Evolutionary conservation across 352 stramenopile species (phyloP).

Genomic region (Nothophytophthora sp.): DNA sequence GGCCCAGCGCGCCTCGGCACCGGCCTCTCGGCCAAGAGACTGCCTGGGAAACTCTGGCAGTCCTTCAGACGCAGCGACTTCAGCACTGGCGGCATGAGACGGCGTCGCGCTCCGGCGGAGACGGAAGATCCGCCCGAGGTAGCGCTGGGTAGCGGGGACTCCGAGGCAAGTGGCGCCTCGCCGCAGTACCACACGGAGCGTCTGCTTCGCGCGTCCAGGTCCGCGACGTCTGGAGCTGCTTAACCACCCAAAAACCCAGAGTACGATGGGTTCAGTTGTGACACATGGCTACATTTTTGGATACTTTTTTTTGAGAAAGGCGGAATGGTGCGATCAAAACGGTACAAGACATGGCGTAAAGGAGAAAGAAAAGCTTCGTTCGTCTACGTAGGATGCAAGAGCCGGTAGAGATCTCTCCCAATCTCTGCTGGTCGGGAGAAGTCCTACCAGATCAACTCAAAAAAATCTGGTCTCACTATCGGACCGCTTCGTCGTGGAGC

Average conservation of each 20-base stretch:
- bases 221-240: constrained; percentile 15
- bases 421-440: too few species aligned
- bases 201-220: constrained; percentile 12
- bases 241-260: constrained; percentile 5
- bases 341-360: background rate
- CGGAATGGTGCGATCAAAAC: background rate
- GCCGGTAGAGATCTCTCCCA: constrained; percentile 20
- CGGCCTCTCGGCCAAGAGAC: constrained; percentile 6
- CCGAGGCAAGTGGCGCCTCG: constrained; percentile 11
- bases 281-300: constrained; percentile 13
- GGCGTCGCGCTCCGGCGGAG: constrained; percentile 4
- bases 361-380: constrained; percentile 3
- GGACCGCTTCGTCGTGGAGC: constrained; percentile 9
- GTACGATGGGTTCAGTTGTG: background rate
- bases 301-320: background rate
- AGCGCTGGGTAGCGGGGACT: constrained; percentile 14
- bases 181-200: constrained; percentile 10
- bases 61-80: constrained; percentile 25
- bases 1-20: constrained; percentile 6
- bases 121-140: background rate
- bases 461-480: constrained; percentile 15
- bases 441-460: constrained; percentile 1
- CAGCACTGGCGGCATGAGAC: too few species aligned
- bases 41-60: constrained; percentile 27
- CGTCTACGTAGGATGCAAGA: constrained; percentile 29